Percentiles rank a stretch among this genome's conserved stretches.
These are phyloP conservation scores for Fusarium sacchari DNA, from an alignment of 2,329 filamentous ascomycete species.

Conservation along the genomic window DNA sequence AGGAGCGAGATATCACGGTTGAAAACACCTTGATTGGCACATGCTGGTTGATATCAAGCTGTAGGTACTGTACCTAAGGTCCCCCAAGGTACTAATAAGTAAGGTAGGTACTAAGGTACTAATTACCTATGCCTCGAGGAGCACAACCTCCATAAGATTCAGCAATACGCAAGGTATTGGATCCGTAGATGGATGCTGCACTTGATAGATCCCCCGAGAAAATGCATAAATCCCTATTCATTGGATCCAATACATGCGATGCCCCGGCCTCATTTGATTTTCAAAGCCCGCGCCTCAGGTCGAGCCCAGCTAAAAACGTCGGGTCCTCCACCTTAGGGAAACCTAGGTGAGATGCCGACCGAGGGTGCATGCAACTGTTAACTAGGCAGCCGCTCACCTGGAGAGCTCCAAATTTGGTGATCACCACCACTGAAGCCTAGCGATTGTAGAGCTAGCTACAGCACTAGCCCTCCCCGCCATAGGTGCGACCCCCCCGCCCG, in stretches of 20 bases:
- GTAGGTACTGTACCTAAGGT: not conserved
- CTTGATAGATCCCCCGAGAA: not conserved
- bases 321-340: not conserved
- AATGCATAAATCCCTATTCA: not conserved
- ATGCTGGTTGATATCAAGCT: not conserved
- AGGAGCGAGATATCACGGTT: not conserved
- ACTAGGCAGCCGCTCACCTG: not conserved
- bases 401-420: not conserved
- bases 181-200: not conserved
- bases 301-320: not conserved
- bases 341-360: not conserved
- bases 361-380: not conserved
- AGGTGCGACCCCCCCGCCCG: not conserved
- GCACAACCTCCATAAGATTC: not conserved
- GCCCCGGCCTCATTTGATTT: slow-evolving; percentile 26
- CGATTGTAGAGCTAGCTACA: not conserved
- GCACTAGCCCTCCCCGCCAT: slow-evolving; percentile 1
- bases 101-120: not conserved
- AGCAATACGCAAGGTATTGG: not conserved
- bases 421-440: slow-evolving; percentile 17
- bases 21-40: slow-evolving; percentile 12
- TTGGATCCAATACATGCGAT: not conserved
- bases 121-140: not conserved
- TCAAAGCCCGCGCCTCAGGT: slow-evolving; percentile 2
- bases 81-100: no score